These are phyloP conservation scores for Diospyros kaki DNA, from an alignment of 148 eudicot species.

Conservation along the genomic window DNA sequence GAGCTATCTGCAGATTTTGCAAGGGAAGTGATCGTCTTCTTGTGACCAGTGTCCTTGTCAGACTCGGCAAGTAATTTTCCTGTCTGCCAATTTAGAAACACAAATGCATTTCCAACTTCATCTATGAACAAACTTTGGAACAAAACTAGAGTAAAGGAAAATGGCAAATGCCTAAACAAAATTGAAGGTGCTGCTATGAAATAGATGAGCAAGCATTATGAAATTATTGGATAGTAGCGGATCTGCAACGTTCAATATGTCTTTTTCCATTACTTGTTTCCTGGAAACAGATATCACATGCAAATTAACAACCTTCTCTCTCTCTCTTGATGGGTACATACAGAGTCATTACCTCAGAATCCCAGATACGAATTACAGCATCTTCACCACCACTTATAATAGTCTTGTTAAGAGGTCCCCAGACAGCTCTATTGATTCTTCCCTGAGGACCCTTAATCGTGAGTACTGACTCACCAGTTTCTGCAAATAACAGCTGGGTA, in stretches of 20 bases:
- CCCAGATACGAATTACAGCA: conserved; percentile 84
- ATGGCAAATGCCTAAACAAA: background rate
- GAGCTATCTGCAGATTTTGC: conserved; percentile 72
- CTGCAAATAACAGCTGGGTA: conserved; percentile 33
- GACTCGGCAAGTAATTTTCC: conserved; percentile 71
- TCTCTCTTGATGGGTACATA: too few relatives aligned
- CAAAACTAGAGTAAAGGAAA: background rate
- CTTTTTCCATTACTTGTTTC: background rate
- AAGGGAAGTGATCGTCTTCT: conserved; percentile 68
- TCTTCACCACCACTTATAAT: conserved; percentile 95
- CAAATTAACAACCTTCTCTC: background rate
- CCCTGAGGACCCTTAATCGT: conserved; percentile 77
- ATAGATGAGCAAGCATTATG: background rate
- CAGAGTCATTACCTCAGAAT: conserved; percentile 54
- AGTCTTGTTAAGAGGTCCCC: conserved; percentile 91
- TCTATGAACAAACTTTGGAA: background rate
- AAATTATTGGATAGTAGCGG: background rate
- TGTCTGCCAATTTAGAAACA: conserved; percentile 43
- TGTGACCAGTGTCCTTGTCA: conserved; percentile 69
- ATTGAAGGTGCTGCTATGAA: background rate
- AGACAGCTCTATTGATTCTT: conserved; percentile 91
- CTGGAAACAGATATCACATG: background rate
- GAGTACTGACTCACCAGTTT: conserved; percentile 61
- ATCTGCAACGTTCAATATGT: background rate
- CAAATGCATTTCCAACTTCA: background rate